A percentile compares a stretch with the other conserved stretches of the same genome.
Evolutionary conservation across 2,329 filamentous ascomycete genomes (phyloP).

Genomic region (Clarireedia homoeocarpa): DNA sequence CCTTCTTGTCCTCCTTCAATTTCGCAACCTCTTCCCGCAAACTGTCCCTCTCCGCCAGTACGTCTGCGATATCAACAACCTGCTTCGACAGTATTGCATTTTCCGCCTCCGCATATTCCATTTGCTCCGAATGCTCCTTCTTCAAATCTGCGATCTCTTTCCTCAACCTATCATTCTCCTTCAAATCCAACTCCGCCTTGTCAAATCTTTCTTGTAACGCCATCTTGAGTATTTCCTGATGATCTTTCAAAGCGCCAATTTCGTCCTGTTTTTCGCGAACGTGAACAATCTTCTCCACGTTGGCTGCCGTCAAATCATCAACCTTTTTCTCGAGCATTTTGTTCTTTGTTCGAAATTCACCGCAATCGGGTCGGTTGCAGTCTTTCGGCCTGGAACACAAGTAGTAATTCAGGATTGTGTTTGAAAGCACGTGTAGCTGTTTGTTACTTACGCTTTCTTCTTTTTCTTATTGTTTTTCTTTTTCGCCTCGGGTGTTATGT

Average conservation of each 20-base stretch:
- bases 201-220: background rate
- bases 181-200: too few relatives aligned
- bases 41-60: too few relatives aligned
- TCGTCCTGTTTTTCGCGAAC: background rate
- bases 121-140: too few relatives aligned
- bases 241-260: background rate
- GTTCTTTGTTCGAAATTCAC: background rate
- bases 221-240: background rate
- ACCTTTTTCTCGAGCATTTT: background rate
- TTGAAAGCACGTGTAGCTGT: background rate
- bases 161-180: too few relatives aligned
- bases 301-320: background rate
- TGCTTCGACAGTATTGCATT: too few relatives aligned
- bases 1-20: too few relatives aligned
- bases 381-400: background rate
- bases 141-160: too few relatives aligned
- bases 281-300: background rate
- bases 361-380: background rate
- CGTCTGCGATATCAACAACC: too few relatives aligned
- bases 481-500: too few relatives aligned
- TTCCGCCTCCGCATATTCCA: too few relatives aligned
- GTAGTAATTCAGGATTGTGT: background rate
- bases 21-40: too few relatives aligned
- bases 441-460: background rate
- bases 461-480: background rate